phyloP scores from a whole-genome alignment of 2,329 filamentous ascomycete genomes.

The Diaporthe citri region DNA sequence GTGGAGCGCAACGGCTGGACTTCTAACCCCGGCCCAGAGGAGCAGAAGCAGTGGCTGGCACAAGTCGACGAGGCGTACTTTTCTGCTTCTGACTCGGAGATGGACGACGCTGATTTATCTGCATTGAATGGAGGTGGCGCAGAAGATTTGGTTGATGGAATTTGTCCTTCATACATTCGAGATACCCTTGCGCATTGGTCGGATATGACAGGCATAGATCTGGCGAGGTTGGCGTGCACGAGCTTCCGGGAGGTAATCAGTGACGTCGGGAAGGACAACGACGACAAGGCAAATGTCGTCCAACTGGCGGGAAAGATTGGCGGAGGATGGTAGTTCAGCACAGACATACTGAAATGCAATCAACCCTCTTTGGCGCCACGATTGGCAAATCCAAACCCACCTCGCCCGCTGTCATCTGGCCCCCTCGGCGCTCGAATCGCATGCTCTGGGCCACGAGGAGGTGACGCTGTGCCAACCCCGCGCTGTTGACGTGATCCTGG shows the following conservation, averaged over 20 bases:
- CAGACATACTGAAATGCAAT: conserved; percentile 46
- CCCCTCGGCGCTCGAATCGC: conserved; percentile 81
- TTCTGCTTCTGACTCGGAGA: conserved; percentile 73
- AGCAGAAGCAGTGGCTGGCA: conserved; percentile 88
- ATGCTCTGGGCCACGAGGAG: conserved; percentile 71
- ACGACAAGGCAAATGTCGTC: conserved; percentile 84
- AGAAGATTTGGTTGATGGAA: conserved; percentile 68
- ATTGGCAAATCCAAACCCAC: conserved; percentile 81
- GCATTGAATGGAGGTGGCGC: conserved; percentile 45
- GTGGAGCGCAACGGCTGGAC: conserved; percentile 60
- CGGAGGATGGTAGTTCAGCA: conserved; percentile 82
- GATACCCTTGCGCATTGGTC: conserved; percentile 83
- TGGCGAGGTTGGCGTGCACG: conserved; percentile 83
- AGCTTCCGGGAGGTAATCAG: conserved; percentile 94
- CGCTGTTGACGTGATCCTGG: conserved; percentile 65
- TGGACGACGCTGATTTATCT: conserved; percentile 44
- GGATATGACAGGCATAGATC: conserved; percentile 74
- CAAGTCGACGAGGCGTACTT: conserved; percentile 92
- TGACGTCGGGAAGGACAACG: conserved; percentile 85
- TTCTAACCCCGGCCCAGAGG: conserved; percentile 75
- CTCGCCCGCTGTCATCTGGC: conserved; percentile 81
- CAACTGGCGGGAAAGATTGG: conserved; percentile 92
- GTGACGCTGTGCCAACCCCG: conserved; percentile 53
- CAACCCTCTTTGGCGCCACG: conserved; percentile 69
- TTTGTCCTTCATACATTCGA: conserved; percentile 75